Evolutionary conservation across 2,329 filamentous ascomycete genomes (phyloP).

Genomic region (Pseudogymnoascus sp.): DNA sequence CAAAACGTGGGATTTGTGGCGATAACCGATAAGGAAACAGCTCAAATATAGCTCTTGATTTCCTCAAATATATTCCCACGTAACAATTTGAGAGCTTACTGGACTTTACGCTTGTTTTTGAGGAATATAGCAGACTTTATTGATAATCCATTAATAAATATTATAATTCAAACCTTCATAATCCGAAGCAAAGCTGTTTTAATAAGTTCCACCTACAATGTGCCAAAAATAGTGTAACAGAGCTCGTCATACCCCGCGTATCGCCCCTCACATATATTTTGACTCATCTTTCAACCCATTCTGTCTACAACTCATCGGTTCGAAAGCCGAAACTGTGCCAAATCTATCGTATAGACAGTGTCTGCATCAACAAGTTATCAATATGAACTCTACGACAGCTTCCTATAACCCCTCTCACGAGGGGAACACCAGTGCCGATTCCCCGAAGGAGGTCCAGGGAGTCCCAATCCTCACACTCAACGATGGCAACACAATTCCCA

Average conservation of each 20-base stretch:
- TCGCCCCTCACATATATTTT: slow-evolving; percentile 7
- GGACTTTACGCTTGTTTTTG: not conserved
- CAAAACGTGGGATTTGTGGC: not conserved
- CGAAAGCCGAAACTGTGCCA: not conserved
- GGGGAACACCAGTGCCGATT: slow-evolving; percentile 52
- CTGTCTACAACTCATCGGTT: not conserved
- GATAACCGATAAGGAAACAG: slow-evolving; percentile 6
- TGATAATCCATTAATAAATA: not conserved
- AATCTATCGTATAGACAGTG: not conserved
- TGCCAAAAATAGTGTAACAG: not conserved
- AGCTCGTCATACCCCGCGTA: not conserved
- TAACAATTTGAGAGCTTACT: not conserved
- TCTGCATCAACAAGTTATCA: slow-evolving; percentile 9
- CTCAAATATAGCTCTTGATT: not conserved
- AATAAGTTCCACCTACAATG: not conserved
- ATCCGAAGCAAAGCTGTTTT: no score
- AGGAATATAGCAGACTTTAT: not conserved
- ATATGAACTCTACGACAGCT: slow-evolving; percentile 38
- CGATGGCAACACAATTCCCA: slow-evolving; percentile 64
- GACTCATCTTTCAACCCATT: not conserved
- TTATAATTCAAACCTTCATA: not conserved
- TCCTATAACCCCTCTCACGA: slow-evolving; percentile 26
- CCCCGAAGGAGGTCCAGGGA: slow-evolving; percentile 56
- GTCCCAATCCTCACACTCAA: slow-evolving; percentile 62
- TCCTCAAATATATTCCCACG: not conserved